These are phyloP conservation scores for Sporothrix pseudoabietina DNA, from an alignment of 2,329 filamentous ascomycete genomes.

Conservation along the genomic window DNA sequence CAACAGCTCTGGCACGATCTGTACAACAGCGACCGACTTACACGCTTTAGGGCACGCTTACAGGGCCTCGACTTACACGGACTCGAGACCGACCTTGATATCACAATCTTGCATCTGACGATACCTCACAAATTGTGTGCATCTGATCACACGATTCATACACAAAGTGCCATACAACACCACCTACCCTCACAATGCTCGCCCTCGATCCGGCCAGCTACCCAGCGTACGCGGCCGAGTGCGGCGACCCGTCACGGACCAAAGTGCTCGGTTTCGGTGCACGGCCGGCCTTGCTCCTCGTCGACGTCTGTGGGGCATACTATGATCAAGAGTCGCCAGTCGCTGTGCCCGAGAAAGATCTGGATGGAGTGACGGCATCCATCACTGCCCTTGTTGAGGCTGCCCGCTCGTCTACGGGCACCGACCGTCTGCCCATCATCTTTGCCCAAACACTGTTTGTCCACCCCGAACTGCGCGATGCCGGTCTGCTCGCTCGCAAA, in stretches of 20 bases:
- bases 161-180: neutral
- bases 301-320: constrained; percentile 53
- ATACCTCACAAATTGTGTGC: neutral
- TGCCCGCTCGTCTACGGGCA: constrained; percentile 39
- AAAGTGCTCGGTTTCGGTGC: constrained; percentile 45
- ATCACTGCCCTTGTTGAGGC: constrained; percentile 47
- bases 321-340: constrained; percentile 49
- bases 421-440: constrained; percentile 4
- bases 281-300: constrained; percentile 48
- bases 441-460: constrained; percentile 9
- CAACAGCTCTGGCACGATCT: no score
- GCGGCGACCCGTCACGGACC: constrained; percentile 14
- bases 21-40: neutral
- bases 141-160: neutral
- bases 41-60: neutral
- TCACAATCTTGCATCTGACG: no score
- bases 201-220: constrained; percentile 7
- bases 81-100: no score
- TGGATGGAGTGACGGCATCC: constrained; percentile 43
- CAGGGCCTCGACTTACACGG: neutral
- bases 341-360: constrained; percentile 38
- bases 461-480: neutral
- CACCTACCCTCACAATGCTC: neutral
- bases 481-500: constrained; percentile 6
- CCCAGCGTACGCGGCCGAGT: constrained; percentile 11